phyloP scores from a whole-genome alignment of 2,329 filamentous ascomycete genomes.

The Fragosphaeria purpurea region DNA sequence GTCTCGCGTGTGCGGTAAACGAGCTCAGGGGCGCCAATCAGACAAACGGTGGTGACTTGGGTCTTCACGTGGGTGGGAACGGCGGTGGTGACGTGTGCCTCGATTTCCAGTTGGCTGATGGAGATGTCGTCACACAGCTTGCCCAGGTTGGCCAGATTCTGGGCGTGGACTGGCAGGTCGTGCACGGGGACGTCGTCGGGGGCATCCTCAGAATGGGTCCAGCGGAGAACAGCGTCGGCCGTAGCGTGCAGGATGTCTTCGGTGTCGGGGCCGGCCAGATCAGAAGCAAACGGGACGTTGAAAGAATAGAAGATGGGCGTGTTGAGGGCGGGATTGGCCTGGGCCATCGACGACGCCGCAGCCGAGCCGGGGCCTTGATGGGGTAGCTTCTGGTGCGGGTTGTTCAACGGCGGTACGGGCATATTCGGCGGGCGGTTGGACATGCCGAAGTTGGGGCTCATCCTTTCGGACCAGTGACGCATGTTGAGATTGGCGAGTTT shows the following conservation, averaged over 20 bases:
- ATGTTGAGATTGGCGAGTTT: constrained; percentile 53
- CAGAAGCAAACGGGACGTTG: constrained; percentile 92
- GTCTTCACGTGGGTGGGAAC: constrained; percentile 63
- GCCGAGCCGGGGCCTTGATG: constrained; percentile 33
- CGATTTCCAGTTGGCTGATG: constrained; percentile 57
- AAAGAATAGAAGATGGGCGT: constrained; percentile 85
- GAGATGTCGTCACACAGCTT: constrained; percentile 75
- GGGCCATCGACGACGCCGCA: constrained; percentile 22
- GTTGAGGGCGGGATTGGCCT: constrained; percentile 59
- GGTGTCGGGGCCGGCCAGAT: constrained; percentile 81
- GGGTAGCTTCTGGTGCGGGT: constrained; percentile 47
- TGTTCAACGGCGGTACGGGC: constrained; percentile 47
- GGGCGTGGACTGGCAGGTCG: constrained; percentile 82
- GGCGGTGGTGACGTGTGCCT: constrained; percentile 75
- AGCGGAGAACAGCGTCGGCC: constrained; percentile 74
- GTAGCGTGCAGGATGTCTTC: constrained; percentile 94
- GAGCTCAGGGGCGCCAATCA: constrained; percentile 77
- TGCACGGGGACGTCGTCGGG: constrained; percentile 76
- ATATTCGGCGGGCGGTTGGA: constrained; percentile 40
- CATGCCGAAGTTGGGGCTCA: constrained; percentile 59
- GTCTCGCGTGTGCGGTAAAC: constrained; percentile 85
- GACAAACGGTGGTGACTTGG: constrained; percentile 76
- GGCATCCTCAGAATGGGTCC: constrained; percentile 85
- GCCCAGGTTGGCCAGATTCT: constrained; percentile 72
- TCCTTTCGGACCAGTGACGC: constrained; percentile 63